Evolutionary conservation across 306 rosid genomes (phyloP).

Genomic region (Medicago truncatula): MtrunA17r5.0-ANR NC_053048.1:7646501-7647000

Average conservation of each 20-base stretch:
- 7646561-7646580: conserved; percentile 57
- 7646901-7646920: conserved; percentile 59
- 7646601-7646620: not conserved
- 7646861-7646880: conserved; percentile 78
- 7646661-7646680: conserved; percentile 81
- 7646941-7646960: conserved; percentile 80
- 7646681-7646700: conserved; percentile 73
- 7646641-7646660: conserved; percentile 93
- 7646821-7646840: conserved; percentile 90
- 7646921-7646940: conserved; percentile 50
- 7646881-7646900: conserved; percentile 92
- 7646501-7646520: conserved; percentile 83
- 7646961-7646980: conserved; percentile 95
- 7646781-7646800: conserved; percentile 33
- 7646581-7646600: not conserved
- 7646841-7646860: conserved; percentile 87
- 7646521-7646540: conserved; percentile 40
- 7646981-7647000: conserved; percentile 93
- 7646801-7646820: conserved; percentile 43
- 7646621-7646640: conserved; percentile 25
- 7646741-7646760: conserved; percentile 51
- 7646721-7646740: conserved; percentile 57
- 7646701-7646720: conserved; percentile 66
- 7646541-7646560: conserved; percentile 53
- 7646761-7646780: conserved; percentile 69